Percentiles rank a stretch among this genome's conserved stretches.
These are phyloP conservation scores for Verticillium nubilum DNA, from an alignment of 2,329 filamentous ascomycete genomes.

Conservation along the genomic window DNA sequence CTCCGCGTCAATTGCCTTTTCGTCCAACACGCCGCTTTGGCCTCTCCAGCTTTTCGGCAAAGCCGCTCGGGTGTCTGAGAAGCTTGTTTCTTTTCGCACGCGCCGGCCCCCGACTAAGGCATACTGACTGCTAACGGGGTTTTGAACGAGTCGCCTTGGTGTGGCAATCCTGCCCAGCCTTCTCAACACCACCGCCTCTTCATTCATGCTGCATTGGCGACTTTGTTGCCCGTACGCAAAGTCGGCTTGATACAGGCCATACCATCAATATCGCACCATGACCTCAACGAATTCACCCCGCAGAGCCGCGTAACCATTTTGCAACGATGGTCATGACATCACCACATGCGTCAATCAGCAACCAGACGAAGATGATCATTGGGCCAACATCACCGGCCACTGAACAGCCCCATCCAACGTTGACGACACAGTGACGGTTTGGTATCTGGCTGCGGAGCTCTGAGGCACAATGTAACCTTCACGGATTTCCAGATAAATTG, in stretches of 20 bases:
- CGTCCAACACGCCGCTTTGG: background rate
- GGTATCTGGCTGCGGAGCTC: background rate
- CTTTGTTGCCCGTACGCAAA: too few species aligned
- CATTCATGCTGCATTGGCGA: too few species aligned
- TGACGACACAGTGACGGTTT: background rate
- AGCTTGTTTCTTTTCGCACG: background rate
- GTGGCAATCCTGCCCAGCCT: too few species aligned
- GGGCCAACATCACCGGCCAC: background rate
- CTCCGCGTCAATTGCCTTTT: background rate
- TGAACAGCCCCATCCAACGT: background rate
- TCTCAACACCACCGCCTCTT: too few species aligned
- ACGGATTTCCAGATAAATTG: background rate
- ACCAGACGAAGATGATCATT: background rate
- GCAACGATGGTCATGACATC: background rate
- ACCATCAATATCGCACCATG: background rate
- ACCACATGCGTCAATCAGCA: background rate
- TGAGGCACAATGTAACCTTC: background rate
- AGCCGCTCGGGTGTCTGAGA: background rate
- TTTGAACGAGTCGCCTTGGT: too few species aligned
- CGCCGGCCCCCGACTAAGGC: too few species aligned
- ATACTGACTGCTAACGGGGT: too few species aligned
- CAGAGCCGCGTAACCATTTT: background rate
- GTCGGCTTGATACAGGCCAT: background rate
- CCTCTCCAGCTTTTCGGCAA: background rate
- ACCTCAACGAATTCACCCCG: background rate